phyloP scores from a whole-genome alignment of 2,329 filamentous ascomycete genomes.

The Mollisiaceae sp. region DNA sequence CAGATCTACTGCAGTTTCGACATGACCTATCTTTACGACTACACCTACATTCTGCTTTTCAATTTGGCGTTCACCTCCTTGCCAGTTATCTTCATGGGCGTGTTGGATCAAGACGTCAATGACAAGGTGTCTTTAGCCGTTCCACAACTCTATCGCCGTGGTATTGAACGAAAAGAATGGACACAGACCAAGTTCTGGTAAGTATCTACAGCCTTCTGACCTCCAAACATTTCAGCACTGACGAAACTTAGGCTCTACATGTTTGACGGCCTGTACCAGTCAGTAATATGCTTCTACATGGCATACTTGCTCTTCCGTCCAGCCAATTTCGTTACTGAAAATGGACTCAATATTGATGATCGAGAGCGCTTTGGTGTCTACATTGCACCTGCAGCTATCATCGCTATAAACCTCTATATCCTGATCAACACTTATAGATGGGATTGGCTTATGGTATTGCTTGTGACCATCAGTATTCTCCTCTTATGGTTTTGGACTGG shows the following conservation, averaged over 20 bases:
- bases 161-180: slow-evolving; percentile 97
- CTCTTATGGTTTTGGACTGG: slow-evolving; percentile 97
- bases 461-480: slow-evolving; percentile 80
- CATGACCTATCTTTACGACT: slow-evolving; percentile 95
- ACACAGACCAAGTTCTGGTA: slow-evolving; percentile 96
- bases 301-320: slow-evolving; percentile 79
- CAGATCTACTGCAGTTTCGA: slow-evolving; percentile 96
- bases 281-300: slow-evolving; percentile 90
- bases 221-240: slow-evolving; percentile 34
- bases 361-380: slow-evolving; percentile 85
- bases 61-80: slow-evolving; percentile 97
- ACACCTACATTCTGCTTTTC: slow-evolving; percentile 96
- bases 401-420: slow-evolving; percentile 93
- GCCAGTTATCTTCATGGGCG: slow-evolving; percentile 93
- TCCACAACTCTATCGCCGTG: slow-evolving; percentile 91
- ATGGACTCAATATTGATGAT: slow-evolving; percentile 78
- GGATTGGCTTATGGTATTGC: slow-evolving; percentile 93
- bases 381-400: slow-evolving; percentile 80
- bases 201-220: slow-evolving; percentile 43
- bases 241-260: slow-evolving; percentile 77
- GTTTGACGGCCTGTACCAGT: slow-evolving; percentile 93
- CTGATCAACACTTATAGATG: slow-evolving; percentile 96
- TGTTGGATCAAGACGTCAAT: slow-evolving; percentile 95
- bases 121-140: slow-evolving; percentile 93
- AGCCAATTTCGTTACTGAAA: slow-evolving; percentile 71